Percentiles rank a stretch among this genome's conserved stretches.
Evolutionary conservation across 148 eudicot species (phyloP).

Genomic region (Tetragonia tetragonoides): DNA sequence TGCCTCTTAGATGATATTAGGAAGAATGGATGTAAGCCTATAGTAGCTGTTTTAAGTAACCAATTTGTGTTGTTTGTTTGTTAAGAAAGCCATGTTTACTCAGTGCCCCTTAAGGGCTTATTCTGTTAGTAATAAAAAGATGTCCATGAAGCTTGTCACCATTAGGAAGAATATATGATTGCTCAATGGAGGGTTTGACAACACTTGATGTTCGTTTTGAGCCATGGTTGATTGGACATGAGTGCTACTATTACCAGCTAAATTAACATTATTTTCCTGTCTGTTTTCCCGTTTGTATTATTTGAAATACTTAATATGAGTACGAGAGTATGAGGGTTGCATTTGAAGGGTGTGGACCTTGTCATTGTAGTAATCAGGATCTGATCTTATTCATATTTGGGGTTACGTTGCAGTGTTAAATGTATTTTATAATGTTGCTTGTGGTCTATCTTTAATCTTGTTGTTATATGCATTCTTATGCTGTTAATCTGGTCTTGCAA

Average conservation of each 20-base stretch:
- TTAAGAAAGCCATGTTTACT: too few species aligned
- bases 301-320: background rate
- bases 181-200: background rate
- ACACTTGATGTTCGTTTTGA: too few species aligned
- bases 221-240: too few species aligned
- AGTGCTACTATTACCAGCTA: too few species aligned
- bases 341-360: background rate
- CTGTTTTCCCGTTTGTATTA: background rate
- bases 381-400: background rate
- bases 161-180: background rate
- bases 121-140: too few species aligned
- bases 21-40: too few species aligned
- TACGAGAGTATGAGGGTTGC: background rate
- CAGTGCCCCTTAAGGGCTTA: too few species aligned
- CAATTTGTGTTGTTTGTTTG: too few species aligned
- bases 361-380: background rate
- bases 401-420: background rate
- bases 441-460: background rate
- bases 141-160: background rate
- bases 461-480: too few species aligned
- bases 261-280: background rate
- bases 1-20: too few species aligned
- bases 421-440: background rate
- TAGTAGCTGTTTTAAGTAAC: too few species aligned
- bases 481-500: too few species aligned